Conservation (phyloP, 805 yeast species). For the Nakazawaea ambrosiae region DNA sequence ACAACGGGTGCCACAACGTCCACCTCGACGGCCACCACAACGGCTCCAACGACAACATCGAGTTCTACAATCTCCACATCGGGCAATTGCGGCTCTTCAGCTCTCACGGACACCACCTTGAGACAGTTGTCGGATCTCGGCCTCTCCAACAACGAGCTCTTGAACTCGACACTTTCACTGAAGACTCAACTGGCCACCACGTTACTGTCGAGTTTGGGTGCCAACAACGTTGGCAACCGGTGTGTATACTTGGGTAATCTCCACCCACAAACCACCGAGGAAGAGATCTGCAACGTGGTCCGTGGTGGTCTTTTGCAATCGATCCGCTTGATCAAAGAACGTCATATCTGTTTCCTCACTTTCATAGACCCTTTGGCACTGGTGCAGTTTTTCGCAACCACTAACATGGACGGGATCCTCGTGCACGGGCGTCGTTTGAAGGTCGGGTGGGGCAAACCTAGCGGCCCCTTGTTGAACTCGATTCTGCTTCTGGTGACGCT, state of each 20-base stretch:
- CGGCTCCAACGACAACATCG: no score
- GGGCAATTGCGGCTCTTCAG: no score
- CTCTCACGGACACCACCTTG: conserved; percentile 7
- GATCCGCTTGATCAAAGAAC: conserved; percentile 44
- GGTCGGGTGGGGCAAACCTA: conserved; percentile 68
- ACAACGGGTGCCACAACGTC: background rate
- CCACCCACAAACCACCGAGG: conserved; percentile 56
- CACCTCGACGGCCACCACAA: background rate
- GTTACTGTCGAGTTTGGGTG: conserved; percentile 1
- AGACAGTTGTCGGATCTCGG: conserved; percentile 10
- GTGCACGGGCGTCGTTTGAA: conserved; percentile 56
- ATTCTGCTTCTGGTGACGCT: conserved; percentile 58
- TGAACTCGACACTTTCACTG: conserved; percentile 10
- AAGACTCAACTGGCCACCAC: conserved; percentile 2
- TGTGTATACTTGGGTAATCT: conserved; percentile 65
- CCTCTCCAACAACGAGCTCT: conserved; percentile 7
- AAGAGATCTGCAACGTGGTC: conserved; percentile 69
- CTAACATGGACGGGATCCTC: conserved; percentile 49
- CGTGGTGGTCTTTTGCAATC: conserved; percentile 71
- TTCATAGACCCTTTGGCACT: conserved; percentile 62
- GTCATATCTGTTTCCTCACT: conserved; percentile 60
- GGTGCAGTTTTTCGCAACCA: conserved; percentile 55
- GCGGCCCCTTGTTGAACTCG: conserved; percentile 53
- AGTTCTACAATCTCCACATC: background rate
- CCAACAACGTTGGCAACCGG: conserved; percentile 40